Evolutionary conservation across 2,329 filamentous ascomycete species (phyloP), one percentile per base, ranked within the genome.

Genomic region (Madurella fahalii): DNA sequence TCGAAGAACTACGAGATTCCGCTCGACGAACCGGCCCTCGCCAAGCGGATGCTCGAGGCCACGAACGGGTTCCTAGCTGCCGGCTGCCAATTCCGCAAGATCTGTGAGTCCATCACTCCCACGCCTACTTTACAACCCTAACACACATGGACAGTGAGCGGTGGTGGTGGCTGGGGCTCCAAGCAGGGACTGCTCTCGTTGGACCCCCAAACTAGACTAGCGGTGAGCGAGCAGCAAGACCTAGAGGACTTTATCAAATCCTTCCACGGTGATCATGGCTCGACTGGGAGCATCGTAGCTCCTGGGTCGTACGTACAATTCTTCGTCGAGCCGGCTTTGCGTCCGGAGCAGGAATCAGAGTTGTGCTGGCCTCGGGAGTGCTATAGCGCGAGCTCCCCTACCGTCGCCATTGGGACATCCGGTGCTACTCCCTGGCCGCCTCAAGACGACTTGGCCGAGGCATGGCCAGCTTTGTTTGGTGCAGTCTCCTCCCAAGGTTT

Each of bases 91-190:
- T 52, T 81, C 13, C 77, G 78, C 52, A 71, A 70, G 54, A 73
- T 79, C 11, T 63, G 76, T 78, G 67, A 64, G 74, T 71, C 11
- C 32, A 37, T 40, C 9, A 25, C 12, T 40, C 34, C 9, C 37
- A 7, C 16, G n/a, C 13, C 34, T 42, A 9, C 42, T 18, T 11
- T 11, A 34, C 52, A 9, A 40, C 18, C 42, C 16, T 18, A 9
- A 32, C 25, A 37, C n/a, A 4, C 9, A n/a, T n/a, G 30, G 9
- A 70, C 75, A 78, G 81, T 92, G 59, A 91, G 88, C 64, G 90
- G 90, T 4, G 90, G 90, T 44, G 90, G 90, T 41, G 90, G 90
- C 17, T 95, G 90, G 90, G 90, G 90, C 15, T 76, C 81, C 53
- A 94, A 93, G 68, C 84, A 87, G 63, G 90, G 90, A 0, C 73